Base-by-base conservation (phyloP, 805 yeast genomes). In the Cyberlindnera euphorbiiphila region DNA sequence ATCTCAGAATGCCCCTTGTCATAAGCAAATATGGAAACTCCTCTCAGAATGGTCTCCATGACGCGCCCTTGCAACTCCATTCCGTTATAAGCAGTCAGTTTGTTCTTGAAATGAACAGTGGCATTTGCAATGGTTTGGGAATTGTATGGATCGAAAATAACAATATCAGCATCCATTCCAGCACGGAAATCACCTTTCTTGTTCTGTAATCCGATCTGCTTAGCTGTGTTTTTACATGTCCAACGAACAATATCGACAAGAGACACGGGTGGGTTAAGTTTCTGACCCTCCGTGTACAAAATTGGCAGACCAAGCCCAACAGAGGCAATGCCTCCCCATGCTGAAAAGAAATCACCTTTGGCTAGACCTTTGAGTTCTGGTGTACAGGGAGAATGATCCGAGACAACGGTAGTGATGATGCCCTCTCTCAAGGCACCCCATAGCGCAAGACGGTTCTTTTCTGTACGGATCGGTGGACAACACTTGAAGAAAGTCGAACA, bases 261-360 rank as follows among this genome's bases (percentile, higher is more conserved):
- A 0, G 72, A 48, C 4, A 81, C 66, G 2, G 76, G 73, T 2
- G 76, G 74, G 3, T 63, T 50, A 43, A 78, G 60, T 50, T 72
- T 72, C 12, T 68, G 47, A 9, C 85, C 88, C 51, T 82, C 87
- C 1, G 96, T 85, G 71, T 76, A 82, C 35, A 89, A 61, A 26
- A 88, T 72, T 0, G 95, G 85, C 32, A 89, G 68, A 0, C 97
- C 97, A 27, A 91, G 74, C 0, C 98, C 98, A 22, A 89, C 94
- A 1, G 95, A 85, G 2, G 95, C 72, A 27, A 89, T 87, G 9
- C 98, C 98, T 24, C 97, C 98, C 98, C 98, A 89, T 3, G 97
- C 95, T 24, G 80, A 74, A 50, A 89, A 77, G 58, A 89, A 89
- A 57, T 89, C 95, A 27, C 96, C 96, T 42, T 76, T 69, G 9